phyloP scores from a whole-genome alignment of 805 yeast species.

The Zygoascus biomembranicola region DNA sequence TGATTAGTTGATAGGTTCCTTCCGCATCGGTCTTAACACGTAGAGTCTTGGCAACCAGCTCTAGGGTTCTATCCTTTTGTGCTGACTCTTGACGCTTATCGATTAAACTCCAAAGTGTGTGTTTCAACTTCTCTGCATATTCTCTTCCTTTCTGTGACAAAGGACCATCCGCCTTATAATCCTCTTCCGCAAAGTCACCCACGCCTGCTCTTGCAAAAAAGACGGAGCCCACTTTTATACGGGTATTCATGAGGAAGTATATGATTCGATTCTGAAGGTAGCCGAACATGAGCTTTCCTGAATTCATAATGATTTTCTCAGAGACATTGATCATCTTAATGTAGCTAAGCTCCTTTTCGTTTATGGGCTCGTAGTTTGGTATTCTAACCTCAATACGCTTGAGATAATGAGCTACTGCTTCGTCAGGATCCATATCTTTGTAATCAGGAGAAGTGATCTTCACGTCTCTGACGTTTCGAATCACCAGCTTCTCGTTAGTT shows the following conservation, averaged over 20 bases:
- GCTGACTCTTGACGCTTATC: slow-evolving; percentile 10
- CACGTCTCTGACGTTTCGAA: slow-evolving; percentile 76
- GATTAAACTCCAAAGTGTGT: slow-evolving; percentile 40
- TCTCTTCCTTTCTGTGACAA: slow-evolving; percentile 61
- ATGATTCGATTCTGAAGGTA: slow-evolving; percentile 86
- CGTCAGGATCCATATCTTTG: slow-evolving; percentile 58
- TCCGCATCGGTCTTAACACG: slow-evolving; percentile 1
- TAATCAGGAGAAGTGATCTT: slow-evolving; percentile 78
- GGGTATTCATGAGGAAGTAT: slow-evolving; percentile 83
- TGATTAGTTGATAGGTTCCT: background rate
- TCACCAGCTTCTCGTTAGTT: slow-evolving; percentile 60
- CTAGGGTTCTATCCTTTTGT: background rate
- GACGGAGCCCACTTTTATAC: slow-evolving; percentile 82
- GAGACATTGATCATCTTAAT: slow-evolving; percentile 90
- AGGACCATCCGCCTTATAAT: slow-evolving; percentile 59
- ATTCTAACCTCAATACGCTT: slow-evolving; percentile 61
- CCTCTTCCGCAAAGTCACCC: slow-evolving; percentile 40
- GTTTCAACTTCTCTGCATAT: slow-evolving; percentile 59
- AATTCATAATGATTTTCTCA: slow-evolving; percentile 68
- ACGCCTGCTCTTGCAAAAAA: slow-evolving; percentile 62
- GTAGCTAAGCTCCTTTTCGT: slow-evolving; percentile 52
- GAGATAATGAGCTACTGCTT: slow-evolving; percentile 71
- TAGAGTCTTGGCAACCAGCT: background rate
- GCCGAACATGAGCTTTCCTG: slow-evolving; percentile 60
- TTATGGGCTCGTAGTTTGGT: slow-evolving; percentile 65